These are phyloP conservation scores for Puccinia horiana DNA, from an alignment of 1,284 basidiomycete genomes.

Conservation along the genomic window DNA sequence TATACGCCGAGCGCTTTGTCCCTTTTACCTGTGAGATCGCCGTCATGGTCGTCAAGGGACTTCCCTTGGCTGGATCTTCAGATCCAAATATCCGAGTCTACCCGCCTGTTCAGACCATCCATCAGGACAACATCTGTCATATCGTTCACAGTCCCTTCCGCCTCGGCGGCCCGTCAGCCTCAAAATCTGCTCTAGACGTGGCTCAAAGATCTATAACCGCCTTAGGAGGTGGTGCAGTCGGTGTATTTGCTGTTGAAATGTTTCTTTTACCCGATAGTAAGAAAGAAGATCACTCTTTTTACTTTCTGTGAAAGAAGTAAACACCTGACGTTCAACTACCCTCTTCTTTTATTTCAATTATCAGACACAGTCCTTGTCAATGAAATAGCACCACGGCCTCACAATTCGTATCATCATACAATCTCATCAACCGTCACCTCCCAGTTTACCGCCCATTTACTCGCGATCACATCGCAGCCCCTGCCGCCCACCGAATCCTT, in stretches of 20 bases:
- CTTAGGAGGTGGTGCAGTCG: slow-evolving; percentile 73
- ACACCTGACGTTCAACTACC: neutral
- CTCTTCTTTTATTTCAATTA: neutral
- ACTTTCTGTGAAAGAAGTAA: neutral
- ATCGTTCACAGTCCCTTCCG: slow-evolving; percentile 84
- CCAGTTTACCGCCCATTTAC: slow-evolving; percentile 97
- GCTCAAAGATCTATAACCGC: slow-evolving; percentile 81
- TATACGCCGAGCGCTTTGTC: slow-evolving; percentile 95
- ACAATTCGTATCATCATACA: slow-evolving; percentile 99
- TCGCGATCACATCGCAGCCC: slow-evolving; percentile 88
- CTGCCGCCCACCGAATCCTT: slow-evolving; percentile 73
- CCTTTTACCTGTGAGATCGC: slow-evolving; percentile 87
- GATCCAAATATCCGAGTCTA: slow-evolving; percentile 68
- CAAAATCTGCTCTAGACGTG: slow-evolving; percentile 68
- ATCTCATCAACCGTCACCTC: slow-evolving; percentile 95
- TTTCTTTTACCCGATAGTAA: slow-evolving; percentile 84
- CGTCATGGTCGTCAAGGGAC: slow-evolving; percentile 91
- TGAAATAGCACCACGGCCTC: slow-evolving; percentile 97
- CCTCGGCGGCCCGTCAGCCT: slow-evolving; percentile 63
- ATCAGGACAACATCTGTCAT: slow-evolving; percentile 91
- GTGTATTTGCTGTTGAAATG: slow-evolving; percentile 98
- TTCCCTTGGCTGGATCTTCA: slow-evolving; percentile 55
- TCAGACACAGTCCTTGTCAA: slow-evolving; percentile 81
- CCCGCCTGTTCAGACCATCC: slow-evolving; percentile 91
- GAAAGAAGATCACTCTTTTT: slow-evolving; percentile 53